phyloP scores from a whole-genome alignment of 2,329 filamentous ascomycete species.

The Pseudogymnoascus sp. region DNA sequence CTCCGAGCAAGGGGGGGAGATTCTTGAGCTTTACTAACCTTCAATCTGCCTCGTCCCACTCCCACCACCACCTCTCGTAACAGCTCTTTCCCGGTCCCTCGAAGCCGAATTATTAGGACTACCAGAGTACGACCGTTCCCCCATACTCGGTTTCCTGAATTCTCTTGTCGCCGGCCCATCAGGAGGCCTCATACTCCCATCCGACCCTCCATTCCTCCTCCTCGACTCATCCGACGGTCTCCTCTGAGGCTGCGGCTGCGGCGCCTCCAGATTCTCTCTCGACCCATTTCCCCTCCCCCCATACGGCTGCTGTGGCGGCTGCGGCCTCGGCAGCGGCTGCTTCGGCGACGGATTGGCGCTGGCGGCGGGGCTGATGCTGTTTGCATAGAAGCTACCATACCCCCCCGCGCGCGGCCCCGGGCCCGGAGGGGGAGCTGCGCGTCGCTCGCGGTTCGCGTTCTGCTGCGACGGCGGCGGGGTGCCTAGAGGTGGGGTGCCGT shows the following conservation, averaged over 20 bases:
- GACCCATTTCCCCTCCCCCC: not conserved
- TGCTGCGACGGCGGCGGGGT: slow-evolving; percentile 12
- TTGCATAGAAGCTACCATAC: slow-evolving; percentile 12
- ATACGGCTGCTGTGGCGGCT: slow-evolving; percentile 3
- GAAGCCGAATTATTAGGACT: not conserved
- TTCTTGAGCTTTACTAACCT: not conserved
- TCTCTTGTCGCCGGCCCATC: not conserved
- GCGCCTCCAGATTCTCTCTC: slow-evolving; percentile 2
- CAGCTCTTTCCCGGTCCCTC: not conserved
- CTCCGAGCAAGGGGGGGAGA: not conserved
- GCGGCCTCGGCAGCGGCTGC: not conserved
- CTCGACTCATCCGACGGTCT: slow-evolving; percentile 1
- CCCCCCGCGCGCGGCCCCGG: not conserved
- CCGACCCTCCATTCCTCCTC: not conserved
- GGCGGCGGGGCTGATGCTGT: slow-evolving; percentile 4
- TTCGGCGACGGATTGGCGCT: not conserved
- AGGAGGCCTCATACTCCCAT: not conserved
- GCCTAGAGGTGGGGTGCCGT: slow-evolving; percentile 22
- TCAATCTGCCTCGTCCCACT: slow-evolving; percentile 15
- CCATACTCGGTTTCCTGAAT: slow-evolving; percentile 1
- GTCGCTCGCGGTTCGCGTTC: slow-evolving; percentile 26
- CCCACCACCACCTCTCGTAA: slow-evolving; percentile 7
- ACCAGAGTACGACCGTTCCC: not conserved
- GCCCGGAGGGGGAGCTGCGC: slow-evolving; percentile 11
- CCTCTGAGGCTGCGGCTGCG: not conserved